Base-by-base conservation (phyloP, 1,284 basidiomycete genomes). In the Hemileia vastatrix region DNA sequence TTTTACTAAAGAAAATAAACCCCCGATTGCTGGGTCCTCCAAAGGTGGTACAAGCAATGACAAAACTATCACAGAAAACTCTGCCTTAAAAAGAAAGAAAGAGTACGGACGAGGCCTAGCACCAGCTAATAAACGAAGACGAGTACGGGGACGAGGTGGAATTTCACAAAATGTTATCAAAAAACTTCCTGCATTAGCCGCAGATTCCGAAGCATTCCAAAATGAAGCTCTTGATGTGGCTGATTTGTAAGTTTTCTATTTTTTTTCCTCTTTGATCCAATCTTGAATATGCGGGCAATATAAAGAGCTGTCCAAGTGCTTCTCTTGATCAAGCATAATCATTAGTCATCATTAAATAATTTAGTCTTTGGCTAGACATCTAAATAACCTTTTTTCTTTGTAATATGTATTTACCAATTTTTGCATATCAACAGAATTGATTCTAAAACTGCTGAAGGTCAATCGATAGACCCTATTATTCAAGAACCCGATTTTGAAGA, bases 21-120 rank as follows among this genome's bases (percentile, higher is more conserved):
- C 31, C 8, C 23, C 45, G 1, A 48, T 21, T 13, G 31, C 58
- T 33, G 45, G 32, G 4, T 32, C 24, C 31, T 32, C 54, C 6
- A 36, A 27, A 19, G 45, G 52, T 13, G 33, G 24, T 8, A 32
- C 50, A 24, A 15, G 49, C 21, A 49, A 55, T 18, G 51, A 49
- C 15, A 44, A 40, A 36, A 18, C 45, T n/a, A 13, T 55, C 31
- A 66, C 57, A 47, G 58, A 67, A 27, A 64, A 53, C 67, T 86
- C 85, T 65, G 88, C 86, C 1, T 69, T 90, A 73, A 83, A 81
- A 78, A 84, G 81, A 75, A 90, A 90, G 74, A 86, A 88, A 67
- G 79, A 79, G 49, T 83, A 84, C 51, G 67, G 72, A 43, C 66
- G 67, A 11, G 65, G 66, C 57, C 62, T 48, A 57, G 65, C 31